These are phyloP conservation scores for Saposhnikovia divaricata DNA, from an alignment of 129 eudicot genomes.

Conservation along the genomic window DNA sequence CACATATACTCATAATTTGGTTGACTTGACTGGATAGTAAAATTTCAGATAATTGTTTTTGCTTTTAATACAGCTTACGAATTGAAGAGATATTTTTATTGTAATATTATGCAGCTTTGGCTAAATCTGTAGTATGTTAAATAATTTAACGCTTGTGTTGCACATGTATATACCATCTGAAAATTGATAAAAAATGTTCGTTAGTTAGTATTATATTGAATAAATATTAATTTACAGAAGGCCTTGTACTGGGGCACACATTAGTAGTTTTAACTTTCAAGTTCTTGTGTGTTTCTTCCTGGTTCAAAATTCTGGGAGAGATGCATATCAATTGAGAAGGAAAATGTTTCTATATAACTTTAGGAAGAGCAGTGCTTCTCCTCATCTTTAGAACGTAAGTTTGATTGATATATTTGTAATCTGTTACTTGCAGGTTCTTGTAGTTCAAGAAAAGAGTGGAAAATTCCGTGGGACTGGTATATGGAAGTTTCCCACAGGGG, in stretches of 20 bases:
- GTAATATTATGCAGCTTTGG: no score
- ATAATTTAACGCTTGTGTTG: no score
- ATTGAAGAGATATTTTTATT: no score
- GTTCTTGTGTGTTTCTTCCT: neutral
- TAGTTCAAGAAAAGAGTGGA: conserved; percentile 55
- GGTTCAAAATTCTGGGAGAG: neutral
- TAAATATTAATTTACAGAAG: neutral
- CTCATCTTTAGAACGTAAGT: neutral
- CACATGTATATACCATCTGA: neutral
- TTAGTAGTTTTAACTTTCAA: neutral
- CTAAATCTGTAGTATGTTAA: neutral
- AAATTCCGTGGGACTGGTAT: conserved; percentile 40
- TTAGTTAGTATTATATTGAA: neutral
- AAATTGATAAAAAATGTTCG: neutral
- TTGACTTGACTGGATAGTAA: neutral
- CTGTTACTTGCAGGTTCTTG: conserved; percentile 34
- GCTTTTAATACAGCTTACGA: no score
- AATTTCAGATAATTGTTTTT: neutral
- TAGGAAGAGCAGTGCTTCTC: neutral
- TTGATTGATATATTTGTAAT: neutral
- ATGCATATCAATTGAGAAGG: neutral
- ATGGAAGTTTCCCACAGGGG: conserved; percentile 62
- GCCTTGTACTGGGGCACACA: neutral
- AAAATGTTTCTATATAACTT: neutral
- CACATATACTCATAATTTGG: neutral